Evolutionary conservation across 1,284 basidiomycete genomes (phyloP), one percentile per base, ranked within the genome.

Genomic region (Hypsizygus ulmarius): DNA sequence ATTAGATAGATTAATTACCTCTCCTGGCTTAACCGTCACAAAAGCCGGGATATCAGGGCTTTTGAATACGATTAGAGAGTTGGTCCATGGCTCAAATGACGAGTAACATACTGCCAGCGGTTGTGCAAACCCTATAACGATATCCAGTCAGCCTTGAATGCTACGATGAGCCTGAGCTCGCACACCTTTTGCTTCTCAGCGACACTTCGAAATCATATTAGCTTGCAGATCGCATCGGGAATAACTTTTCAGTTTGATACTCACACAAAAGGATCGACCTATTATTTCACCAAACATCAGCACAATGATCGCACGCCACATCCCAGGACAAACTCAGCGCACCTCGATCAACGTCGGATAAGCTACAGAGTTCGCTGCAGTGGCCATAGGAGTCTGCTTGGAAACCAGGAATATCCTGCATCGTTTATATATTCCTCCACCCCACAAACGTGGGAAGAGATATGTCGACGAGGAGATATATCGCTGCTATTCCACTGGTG

Each of bases 11-110:
- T 12, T 5, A 51, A 61, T 43, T 47, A 77, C 81, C 55, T 84
- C 70, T 47, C 84, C 84, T 3, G 83, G 83, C 57, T 84, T 82
- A 8, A 86, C 84, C 0, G 79, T 79, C 1, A 68, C 79, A 43
- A 78, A 64, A 0, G 83, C 63, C n/a, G 84, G 84, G 42, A 87
- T 86, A 54, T 85, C 84, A 0, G 83, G 84, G 57, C 83, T 86
- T 45, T 1, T 21, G 16, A n/a, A 5, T 11, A 11, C n/a, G 3
- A 30, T 19, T 35, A 19, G 11, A 29, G 11, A 28, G 8, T 15
- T 0, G n/a, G 34, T 11, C n/a, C 2, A 5, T 19, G 0, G 28
- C 36, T 2, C 11, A n/a, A 3, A 45, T 6, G 25, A 32, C 16
- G 12, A 21, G 5, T 18, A 70, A n/a, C 83, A 63, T 64, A 85